These are phyloP conservation scores for Ustanciosporium gigantosporum DNA, from an alignment of 1,284 basidiomycete genomes.

Conservation along the genomic window DNA sequence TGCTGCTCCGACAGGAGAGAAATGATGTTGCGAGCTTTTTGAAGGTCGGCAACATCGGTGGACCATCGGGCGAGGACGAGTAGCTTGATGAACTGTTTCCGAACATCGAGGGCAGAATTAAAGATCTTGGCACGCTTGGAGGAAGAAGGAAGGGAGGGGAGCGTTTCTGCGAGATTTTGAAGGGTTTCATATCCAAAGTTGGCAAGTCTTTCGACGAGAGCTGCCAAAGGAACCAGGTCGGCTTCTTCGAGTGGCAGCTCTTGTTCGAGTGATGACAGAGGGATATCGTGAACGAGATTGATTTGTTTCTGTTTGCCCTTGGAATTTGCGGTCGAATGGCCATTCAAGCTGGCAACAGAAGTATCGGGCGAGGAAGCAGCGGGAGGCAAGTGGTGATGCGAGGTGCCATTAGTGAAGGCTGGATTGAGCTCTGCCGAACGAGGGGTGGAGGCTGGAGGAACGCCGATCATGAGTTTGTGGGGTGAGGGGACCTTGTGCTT, in stretches of 20 bases:
- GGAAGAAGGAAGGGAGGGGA: conserved; percentile 80
- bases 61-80: conserved; percentile 64
- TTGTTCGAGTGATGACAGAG: conserved; percentile 66
- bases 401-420: too few relatives aligned
- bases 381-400: too few relatives aligned
- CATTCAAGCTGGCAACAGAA: too few relatives aligned
- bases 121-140: conserved; percentile 79
- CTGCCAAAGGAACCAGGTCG: conserved; percentile 74
- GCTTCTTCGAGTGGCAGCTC: conserved; percentile 77
- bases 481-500: conserved; percentile 15
- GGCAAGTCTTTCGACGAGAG: conserved; percentile 74
- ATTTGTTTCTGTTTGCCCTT: conserved; percentile 9
- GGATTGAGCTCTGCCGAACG: too few relatives aligned
- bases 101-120: conserved; percentile 82
- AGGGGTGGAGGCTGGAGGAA: conserved; percentile 24
- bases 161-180: conserved; percentile 81
- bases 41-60: conserved; percentile 34
- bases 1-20: conserved; percentile 66
- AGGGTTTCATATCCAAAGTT: conserved; percentile 82
- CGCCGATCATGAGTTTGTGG: conserved; percentile 37
- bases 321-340: too few relatives aligned
- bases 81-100: conserved; percentile 85
- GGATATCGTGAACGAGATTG: conserved; percentile 19
- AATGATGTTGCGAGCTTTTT: conserved; percentile 52
- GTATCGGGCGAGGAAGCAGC: neutral